Conservation (phyloP, 495 filamentous ascomycete species). For the Annulohypoxylon maeteangense region DNA sequence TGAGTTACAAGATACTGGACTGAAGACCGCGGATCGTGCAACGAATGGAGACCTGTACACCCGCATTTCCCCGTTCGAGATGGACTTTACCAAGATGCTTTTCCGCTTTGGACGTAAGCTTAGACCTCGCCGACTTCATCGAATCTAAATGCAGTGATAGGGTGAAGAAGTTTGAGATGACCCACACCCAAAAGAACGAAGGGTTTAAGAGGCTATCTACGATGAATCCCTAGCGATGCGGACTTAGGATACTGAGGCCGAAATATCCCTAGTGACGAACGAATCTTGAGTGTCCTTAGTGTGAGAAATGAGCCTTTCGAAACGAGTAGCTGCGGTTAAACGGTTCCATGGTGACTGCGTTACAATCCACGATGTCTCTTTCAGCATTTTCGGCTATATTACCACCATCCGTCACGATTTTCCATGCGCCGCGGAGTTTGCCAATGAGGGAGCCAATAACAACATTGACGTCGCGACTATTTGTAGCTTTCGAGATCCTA, state of each 20-base stretch:
- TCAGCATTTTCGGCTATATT: slow-evolving; percentile 59
- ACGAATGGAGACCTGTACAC: slow-evolving; percentile 34
- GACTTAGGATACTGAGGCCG: too few species aligned
- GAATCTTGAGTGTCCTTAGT: slow-evolving; percentile 1
- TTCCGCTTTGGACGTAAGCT: slow-evolving; percentile 47
- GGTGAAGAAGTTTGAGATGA: slow-evolving; percentile 50
- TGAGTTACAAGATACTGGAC: slow-evolving; percentile 46
- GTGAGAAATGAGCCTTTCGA: slow-evolving; percentile 46
- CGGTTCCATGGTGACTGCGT: slow-evolving; percentile 43
- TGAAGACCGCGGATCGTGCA: slow-evolving; percentile 29
- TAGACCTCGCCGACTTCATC: slow-evolving; percentile 6
- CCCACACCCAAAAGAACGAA: slow-evolving; percentile 40
- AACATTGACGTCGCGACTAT: slow-evolving; percentile 56
- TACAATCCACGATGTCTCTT: slow-evolving; percentile 28
- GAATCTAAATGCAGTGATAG: background rate
- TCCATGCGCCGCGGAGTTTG: slow-evolving; percentile 56
- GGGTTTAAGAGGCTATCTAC: slow-evolving; percentile 3
- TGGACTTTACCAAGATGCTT: slow-evolving; percentile 41
- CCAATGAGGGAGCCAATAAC: slow-evolving; percentile 61
- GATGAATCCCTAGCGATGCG: too few species aligned
- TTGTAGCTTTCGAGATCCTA: slow-evolving; percentile 50
- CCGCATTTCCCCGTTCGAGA: slow-evolving; percentile 25
- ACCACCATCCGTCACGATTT: slow-evolving; percentile 58
- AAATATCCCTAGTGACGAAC: background rate
- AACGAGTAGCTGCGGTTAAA: slow-evolving; percentile 49